phyloP scores from a whole-genome alignment of 257 asterid genomes.

The Mitragyna speciosa region DNA sequence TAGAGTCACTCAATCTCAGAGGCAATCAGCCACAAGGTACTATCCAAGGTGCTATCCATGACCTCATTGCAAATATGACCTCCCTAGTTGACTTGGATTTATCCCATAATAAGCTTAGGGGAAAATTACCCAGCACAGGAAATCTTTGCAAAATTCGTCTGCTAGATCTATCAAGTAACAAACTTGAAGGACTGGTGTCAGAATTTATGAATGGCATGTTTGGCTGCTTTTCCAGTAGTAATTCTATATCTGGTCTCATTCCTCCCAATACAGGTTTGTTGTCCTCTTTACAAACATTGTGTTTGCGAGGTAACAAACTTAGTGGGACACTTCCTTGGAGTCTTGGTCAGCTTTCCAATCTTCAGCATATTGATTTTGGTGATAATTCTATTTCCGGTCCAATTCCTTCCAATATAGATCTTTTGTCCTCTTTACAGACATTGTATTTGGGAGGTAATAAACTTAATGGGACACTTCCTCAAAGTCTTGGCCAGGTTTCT shows the following conservation, averaged over 20 bases:
- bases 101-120: constrained; percentile 24
- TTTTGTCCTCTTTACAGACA: constrained; percentile 8
- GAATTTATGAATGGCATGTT: constrained; percentile 29
- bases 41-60: constrained; percentile 23
- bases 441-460: constrained; percentile 14
- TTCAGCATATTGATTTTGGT: not conserved
- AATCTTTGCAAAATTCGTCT: constrained; percentile 12
- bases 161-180: constrained; percentile 17
- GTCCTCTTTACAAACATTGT: too few relatives aligned
- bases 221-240: constrained; percentile 13
- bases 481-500: constrained; percentile 8
- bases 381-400: constrained; percentile 12
- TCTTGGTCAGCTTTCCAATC: not conserved
- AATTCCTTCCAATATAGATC: constrained; percentile 30
- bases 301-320: too few relatives aligned
- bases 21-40: constrained; percentile 14
- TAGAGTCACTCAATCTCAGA: constrained; percentile 8
- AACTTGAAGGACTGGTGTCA: constrained; percentile 25
- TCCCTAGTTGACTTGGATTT: constrained; percentile 24
- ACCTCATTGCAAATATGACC: constrained; percentile 27
- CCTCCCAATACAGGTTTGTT: too few relatives aligned
- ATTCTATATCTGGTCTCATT: not conserved
- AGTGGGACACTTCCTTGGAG: too few relatives aligned
- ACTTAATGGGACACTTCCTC: constrained; percentile 39
- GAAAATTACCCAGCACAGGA: constrained; percentile 23